These are phyloP conservation scores for Canariomyces notabilis DNA, from an alignment of 2,329 filamentous ascomycete species.

Conservation along the genomic window DNA sequence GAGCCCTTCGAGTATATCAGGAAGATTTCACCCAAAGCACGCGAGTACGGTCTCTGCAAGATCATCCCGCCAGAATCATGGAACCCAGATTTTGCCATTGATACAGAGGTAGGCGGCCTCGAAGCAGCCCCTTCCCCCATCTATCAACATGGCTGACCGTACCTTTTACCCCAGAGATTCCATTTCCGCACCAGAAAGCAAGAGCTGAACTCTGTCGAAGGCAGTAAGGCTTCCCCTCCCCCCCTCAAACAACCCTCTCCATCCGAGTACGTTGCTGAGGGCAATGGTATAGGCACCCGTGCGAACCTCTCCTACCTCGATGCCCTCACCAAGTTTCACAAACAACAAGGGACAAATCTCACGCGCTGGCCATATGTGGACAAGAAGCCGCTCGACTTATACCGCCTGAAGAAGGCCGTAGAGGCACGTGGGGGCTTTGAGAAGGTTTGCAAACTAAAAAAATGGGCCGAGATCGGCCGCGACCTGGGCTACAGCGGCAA, in stretches of 20 bases:
- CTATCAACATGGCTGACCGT: constrained; percentile 7
- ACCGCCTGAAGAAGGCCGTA: constrained; percentile 93
- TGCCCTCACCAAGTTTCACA: constrained; percentile 92
- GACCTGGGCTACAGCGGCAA: constrained; percentile 97
- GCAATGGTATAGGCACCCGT: constrained; percentile 63
- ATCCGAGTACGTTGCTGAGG: constrained; percentile 32
- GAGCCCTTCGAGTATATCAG: constrained; percentile 91
- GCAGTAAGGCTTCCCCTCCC: constrained; percentile 59
- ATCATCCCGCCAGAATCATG: constrained; percentile 90
- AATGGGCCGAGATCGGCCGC: constrained; percentile 97
- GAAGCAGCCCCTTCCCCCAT: neutral
- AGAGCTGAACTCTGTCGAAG: constrained; percentile 96
- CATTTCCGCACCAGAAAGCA: constrained; percentile 96
- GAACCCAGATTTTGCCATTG: constrained; percentile 93
- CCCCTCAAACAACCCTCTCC: neutral
- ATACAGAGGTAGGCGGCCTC: constrained; percentile 72
- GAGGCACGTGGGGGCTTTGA: constrained; percentile 93
- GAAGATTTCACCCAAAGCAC: constrained; percentile 83
- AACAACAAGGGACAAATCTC: constrained; percentile 88
- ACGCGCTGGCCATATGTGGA: constrained; percentile 95
- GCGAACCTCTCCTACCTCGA: constrained; percentile 96
- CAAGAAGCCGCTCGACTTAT: constrained; percentile 92
- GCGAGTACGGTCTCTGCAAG: constrained; percentile 87
- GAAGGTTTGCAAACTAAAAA: constrained; percentile 93
- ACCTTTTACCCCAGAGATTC: constrained; percentile 61